These are phyloP conservation scores for Ichthyophthirius multifiliis DNA, from an alignment of 169 alveolate genomes.

Conservation along the genomic window DNA sequence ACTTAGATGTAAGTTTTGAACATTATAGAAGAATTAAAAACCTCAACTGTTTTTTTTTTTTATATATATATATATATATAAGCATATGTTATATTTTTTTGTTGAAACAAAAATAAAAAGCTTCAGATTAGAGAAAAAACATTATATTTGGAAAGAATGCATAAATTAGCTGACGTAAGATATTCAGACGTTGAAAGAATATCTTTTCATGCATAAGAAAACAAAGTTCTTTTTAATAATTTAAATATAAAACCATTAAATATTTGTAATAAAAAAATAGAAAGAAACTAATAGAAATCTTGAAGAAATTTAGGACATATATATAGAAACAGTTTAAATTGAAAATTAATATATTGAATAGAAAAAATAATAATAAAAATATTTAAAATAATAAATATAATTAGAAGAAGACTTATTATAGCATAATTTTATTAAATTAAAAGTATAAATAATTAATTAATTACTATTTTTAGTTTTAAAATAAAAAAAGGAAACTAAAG, in stretches of 20 bases:
- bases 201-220: background rate
- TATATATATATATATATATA: too few species aligned
- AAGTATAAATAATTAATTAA: background rate
- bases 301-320: background rate
- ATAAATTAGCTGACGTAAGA: background rate
- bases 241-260: background rate
- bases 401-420: background rate
- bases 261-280: background rate
- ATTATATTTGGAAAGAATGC: background rate
- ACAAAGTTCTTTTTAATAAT: background rate
- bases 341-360: background rate
- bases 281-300: background rate
- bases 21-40: too few species aligned
- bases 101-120: too few species aligned
- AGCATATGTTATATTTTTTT: too few species aligned
- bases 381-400: background rate
- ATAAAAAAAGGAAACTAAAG: background rate
- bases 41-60: too few species aligned
- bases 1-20: too few species aligned
- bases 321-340: background rate
- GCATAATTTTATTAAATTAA: background rate
- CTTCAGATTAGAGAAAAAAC: background rate
- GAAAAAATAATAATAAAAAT: background rate
- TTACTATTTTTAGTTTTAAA: background rate
- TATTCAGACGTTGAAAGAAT: background rate